Percentiles rank a stretch among this genome's conserved stretches.
phyloP scores from a whole-genome alignment of 1,139 yeast genomes.

The Kurtzmaniella quercitrusa region DNA sequence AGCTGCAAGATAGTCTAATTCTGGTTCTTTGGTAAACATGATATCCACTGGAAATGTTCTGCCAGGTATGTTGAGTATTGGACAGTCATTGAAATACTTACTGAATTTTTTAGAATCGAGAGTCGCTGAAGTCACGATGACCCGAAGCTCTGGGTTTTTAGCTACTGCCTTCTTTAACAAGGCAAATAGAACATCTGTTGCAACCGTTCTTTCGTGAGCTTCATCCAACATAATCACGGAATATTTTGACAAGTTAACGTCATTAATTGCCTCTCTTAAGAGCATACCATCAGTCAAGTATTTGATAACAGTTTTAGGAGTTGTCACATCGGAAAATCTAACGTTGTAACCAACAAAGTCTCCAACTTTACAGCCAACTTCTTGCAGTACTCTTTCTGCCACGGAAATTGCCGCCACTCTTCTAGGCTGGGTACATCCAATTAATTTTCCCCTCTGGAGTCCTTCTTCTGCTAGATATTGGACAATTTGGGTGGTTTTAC shows the following conservation, averaged over 20 bases:
- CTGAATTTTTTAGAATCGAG: constrained; percentile 83
- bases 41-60: constrained; percentile 86
- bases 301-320: constrained; percentile 54
- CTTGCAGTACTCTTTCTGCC: constrained; percentile 65
- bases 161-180: constrained; percentile 68
- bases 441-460: constrained; percentile 27
- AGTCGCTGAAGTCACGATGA: constrained; percentile 91
- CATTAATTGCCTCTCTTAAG: constrained; percentile 75
- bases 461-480: constrained; percentile 39
- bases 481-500: constrained; percentile 41
- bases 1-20: constrained; percentile 78
- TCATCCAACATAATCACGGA: constrained; percentile 89
- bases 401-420: constrained; percentile 72
- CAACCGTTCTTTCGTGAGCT: constrained; percentile 93
- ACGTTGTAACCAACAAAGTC: constrained; percentile 66
- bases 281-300: constrained; percentile 94
- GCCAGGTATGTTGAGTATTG: constrained; percentile 81
- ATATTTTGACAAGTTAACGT: constrained; percentile 68
- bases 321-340: constrained; percentile 59
- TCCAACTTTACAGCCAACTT: constrained; percentile 55
- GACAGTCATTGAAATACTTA: constrained; percentile 70
- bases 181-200: constrained; percentile 90
- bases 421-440: constrained; percentile 74
- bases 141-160: constrained; percentile 68
- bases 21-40: constrained; percentile 73